Conservation (phyloP, 306 rosid species). For the Quercus suber region DNA sequence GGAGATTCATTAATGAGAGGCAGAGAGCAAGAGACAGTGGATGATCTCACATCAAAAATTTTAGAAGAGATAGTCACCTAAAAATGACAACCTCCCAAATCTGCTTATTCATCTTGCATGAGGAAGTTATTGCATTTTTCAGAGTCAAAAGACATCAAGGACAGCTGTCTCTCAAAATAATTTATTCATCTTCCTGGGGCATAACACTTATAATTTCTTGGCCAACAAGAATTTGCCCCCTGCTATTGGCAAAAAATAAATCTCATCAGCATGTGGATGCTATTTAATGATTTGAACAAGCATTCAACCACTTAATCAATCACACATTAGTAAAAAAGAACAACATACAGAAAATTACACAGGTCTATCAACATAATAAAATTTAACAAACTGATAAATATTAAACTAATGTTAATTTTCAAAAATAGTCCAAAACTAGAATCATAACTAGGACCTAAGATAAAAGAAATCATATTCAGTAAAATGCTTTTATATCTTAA, state of each 20-base stretch:
- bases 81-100: conserved; percentile 23
- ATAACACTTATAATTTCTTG: conserved; percentile 43
- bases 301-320: not conserved
- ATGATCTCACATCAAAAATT: not conserved
- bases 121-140: conserved; percentile 20
- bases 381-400: not conserved
- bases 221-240: conserved; percentile 83
- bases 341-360: not conserved
- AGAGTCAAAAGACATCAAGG: conserved; percentile 29
- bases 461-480: not conserved
- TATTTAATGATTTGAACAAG: not conserved
- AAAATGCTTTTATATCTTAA: not conserved
- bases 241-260: conserved; percentile 34
- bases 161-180: conserved; percentile 17
- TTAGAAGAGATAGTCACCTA: conserved; percentile 36
- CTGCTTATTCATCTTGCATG: conserved; percentile 26
- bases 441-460: not conserved
- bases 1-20: not conserved
- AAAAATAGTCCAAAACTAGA: not conserved
- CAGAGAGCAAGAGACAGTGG: not conserved
- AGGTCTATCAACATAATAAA: not conserved
- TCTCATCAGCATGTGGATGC: conserved; percentile 12
- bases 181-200: conserved; percentile 43
- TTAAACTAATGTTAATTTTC: not conserved
- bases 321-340: not conserved